These are phyloP conservation scores for Cercospora canescens DNA, from an alignment of 2,329 filamentous ascomycete genomes.

Conservation along the genomic window DNA sequence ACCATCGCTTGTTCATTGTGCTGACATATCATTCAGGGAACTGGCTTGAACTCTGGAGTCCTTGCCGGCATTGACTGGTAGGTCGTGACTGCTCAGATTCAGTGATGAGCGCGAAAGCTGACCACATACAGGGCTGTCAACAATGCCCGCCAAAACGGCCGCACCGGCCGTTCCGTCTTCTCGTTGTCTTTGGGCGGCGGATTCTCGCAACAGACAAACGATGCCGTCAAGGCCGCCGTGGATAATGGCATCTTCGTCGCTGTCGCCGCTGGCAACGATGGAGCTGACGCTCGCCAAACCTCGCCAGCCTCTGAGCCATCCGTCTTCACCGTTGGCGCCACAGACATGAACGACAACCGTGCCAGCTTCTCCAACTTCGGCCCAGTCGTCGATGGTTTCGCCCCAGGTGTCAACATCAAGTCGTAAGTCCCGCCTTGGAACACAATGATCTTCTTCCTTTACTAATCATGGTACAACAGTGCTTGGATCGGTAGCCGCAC, in stretches of 20 bases:
- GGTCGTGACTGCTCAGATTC: not conserved
- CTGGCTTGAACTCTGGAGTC: slow-evolving; percentile 51
- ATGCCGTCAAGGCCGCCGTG: slow-evolving; percentile 38
- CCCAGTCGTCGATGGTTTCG: slow-evolving; percentile 41
- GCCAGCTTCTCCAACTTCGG: slow-evolving; percentile 45
- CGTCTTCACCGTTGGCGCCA: slow-evolving; percentile 41
- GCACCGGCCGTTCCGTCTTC: slow-evolving; percentile 54
- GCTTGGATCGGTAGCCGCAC: slow-evolving; percentile 49
- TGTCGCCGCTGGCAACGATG: slow-evolving; percentile 40
- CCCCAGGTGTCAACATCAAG: slow-evolving; percentile 46
- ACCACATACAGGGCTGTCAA: slow-evolving; percentile 31
- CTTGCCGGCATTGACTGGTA: slow-evolving; percentile 48
- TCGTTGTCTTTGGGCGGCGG: slow-evolving; percentile 45
- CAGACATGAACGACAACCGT: slow-evolving; percentile 32
- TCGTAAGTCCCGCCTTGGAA: slow-evolving; percentile 29
- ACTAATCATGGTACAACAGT: not conserved
- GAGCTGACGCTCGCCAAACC: slow-evolving; percentile 27
- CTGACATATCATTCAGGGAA: slow-evolving; percentile 33
- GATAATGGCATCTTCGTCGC: slow-evolving; percentile 42
- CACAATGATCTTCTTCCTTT: not conserved
- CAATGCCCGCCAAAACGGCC: slow-evolving; percentile 71
- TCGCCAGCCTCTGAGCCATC: slow-evolving; percentile 38
- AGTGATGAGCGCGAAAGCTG: not conserved
- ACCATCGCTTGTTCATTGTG: no score
- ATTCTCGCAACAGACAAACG: slow-evolving; percentile 39